phyloP scores from a whole-genome alignment of 176 grass and related monocot genomes.

The Tillandsia fasciculata region DNA sequence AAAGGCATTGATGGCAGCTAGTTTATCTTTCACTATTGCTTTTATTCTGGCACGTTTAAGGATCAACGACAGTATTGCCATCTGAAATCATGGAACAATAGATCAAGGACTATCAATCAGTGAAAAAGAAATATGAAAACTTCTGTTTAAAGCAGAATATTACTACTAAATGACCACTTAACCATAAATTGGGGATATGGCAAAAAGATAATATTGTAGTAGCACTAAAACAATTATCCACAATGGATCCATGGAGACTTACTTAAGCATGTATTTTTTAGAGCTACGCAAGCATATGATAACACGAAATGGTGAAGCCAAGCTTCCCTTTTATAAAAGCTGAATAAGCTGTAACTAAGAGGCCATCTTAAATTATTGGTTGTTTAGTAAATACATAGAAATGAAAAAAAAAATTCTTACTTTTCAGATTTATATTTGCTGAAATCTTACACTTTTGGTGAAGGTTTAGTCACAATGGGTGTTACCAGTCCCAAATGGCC shows the following conservation, averaged over 20 bases:
- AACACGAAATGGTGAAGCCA: too few species aligned
- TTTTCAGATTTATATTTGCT: too few species aligned
- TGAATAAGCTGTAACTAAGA: too few species aligned
- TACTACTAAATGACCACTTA: not conserved
- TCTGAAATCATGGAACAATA: conserved; percentile 29
- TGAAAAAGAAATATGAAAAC: not conserved
- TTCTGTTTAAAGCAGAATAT: not conserved
- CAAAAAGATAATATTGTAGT: not conserved
- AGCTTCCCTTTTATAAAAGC: too few species aligned
- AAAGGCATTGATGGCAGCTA: conserved; percentile 70
- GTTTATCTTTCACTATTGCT: conserved; percentile 81
- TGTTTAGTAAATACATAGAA: too few species aligned
- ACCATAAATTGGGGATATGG: not conserved
- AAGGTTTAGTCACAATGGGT: not conserved
- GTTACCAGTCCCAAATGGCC: not conserved
- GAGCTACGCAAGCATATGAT: too few species aligned
- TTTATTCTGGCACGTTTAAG: conserved; percentile 89
- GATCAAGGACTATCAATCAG: not conserved
- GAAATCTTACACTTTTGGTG: too few species aligned
- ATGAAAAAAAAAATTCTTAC: too few species aligned
- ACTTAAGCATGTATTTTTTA: too few species aligned
- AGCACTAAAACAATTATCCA: too few species aligned
- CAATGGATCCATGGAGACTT: too few species aligned
- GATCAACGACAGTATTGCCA: conserved; percentile 77
- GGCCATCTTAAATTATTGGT: too few species aligned